A percentile compares a stretch with the other conserved stretches of the same genome.
Evolutionary conservation across 2,329 filamentous ascomycete genomes (phyloP).

Genomic region (Coleophoma crateriformis): DNA sequence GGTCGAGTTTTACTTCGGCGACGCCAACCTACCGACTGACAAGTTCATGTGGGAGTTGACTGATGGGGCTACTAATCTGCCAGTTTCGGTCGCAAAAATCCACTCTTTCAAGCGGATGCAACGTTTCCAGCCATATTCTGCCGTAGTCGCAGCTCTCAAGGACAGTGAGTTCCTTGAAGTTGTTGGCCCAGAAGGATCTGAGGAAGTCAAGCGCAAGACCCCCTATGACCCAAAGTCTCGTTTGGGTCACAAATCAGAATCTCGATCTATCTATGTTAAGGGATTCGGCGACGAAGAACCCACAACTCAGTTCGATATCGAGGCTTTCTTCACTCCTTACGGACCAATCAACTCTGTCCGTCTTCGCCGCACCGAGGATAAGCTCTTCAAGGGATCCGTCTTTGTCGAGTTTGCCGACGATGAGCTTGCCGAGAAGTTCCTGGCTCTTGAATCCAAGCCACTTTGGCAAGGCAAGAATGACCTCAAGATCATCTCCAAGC

Average conservation of each 20-base stretch:
- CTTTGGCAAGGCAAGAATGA: slow-evolving; percentile 72
- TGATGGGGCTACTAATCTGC: slow-evolving; percentile 73
- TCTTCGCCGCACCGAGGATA: slow-evolving; percentile 69
- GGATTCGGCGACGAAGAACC: slow-evolving; percentile 84
- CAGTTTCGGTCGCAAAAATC: slow-evolving; percentile 72
- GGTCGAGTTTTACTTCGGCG: slow-evolving; percentile 96
- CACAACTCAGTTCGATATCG: slow-evolving; percentile 86
- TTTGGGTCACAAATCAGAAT: slow-evolving; percentile 61
- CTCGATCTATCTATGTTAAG: slow-evolving; percentile 83
- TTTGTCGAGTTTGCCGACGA: slow-evolving; percentile 88
- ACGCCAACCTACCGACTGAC: slow-evolving; percentile 84
- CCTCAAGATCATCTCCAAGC: slow-evolving; percentile 81
- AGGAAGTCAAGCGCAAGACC: slow-evolving; percentile 72
- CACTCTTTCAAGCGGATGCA: slow-evolving; percentile 94
- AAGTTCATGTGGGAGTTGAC: slow-evolving; percentile 79
- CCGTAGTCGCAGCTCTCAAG: slow-evolving; percentile 77
- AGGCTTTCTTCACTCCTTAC: slow-evolving; percentile 81
- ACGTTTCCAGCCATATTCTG: slow-evolving; percentile 82
- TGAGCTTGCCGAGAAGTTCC: slow-evolving; percentile 74
- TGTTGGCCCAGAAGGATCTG: slow-evolving; percentile 64
- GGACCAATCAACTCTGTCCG: slow-evolving; percentile 78
- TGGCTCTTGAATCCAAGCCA: slow-evolving; percentile 74
- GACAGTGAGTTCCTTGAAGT: slow-evolving; percentile 70
- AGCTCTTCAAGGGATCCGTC: slow-evolving; percentile 89
- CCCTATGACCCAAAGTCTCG: slow-evolving; percentile 55